Conservation (phyloP, 208 protist species). For the Leptomonas pyrrhocoris region DNA sequence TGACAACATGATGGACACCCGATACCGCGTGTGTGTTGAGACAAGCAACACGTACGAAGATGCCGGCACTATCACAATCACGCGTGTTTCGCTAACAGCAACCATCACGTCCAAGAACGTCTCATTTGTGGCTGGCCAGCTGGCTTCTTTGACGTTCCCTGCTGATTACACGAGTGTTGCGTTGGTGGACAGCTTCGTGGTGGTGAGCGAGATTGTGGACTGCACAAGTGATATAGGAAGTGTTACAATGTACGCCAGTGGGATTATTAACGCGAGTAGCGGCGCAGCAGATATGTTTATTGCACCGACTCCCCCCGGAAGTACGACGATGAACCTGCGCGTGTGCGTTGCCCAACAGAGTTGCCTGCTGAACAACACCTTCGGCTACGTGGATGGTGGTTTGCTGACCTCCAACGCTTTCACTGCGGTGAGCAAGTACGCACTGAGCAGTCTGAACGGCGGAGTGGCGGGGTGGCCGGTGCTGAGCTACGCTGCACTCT, state of each 20-base stretch:
- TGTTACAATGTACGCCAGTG: not conserved
- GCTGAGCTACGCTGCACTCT: slow-evolving; percentile 28
- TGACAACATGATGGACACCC: slow-evolving; percentile 21
- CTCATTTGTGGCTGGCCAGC: slow-evolving; percentile 5
- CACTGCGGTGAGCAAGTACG: slow-evolving; percentile 16
- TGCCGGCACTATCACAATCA: slow-evolving; percentile 10
- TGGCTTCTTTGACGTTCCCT: not conserved
- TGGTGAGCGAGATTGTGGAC: not conserved
- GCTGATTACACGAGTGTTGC: slow-evolving; percentile 2
- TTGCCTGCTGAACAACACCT: slow-evolving; percentile 22
- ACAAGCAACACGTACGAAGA: slow-evolving; percentile 16
- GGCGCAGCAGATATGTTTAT: slow-evolving; percentile 35
- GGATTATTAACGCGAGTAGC: slow-evolving; percentile 10
- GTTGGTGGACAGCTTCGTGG: slow-evolving; percentile 12
- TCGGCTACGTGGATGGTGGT: slow-evolving; percentile 45
- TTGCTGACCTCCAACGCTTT: slow-evolving; percentile 33
- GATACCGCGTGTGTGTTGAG: slow-evolving; percentile 5
- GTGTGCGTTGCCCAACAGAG: slow-evolving; percentile 32
- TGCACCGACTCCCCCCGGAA: not conserved
- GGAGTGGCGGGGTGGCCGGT: slow-evolving; percentile 40
- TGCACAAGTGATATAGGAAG: slow-evolving; percentile 10
- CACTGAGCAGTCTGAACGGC: slow-evolving; percentile 24
- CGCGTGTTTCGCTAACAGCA: not conserved
- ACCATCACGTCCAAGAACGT: not conserved
- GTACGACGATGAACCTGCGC: slow-evolving; percentile 17